phyloP scores from a whole-genome alignment of 2,329 filamentous ascomycete species.

The Fusarium keratoplasticum region DNA sequence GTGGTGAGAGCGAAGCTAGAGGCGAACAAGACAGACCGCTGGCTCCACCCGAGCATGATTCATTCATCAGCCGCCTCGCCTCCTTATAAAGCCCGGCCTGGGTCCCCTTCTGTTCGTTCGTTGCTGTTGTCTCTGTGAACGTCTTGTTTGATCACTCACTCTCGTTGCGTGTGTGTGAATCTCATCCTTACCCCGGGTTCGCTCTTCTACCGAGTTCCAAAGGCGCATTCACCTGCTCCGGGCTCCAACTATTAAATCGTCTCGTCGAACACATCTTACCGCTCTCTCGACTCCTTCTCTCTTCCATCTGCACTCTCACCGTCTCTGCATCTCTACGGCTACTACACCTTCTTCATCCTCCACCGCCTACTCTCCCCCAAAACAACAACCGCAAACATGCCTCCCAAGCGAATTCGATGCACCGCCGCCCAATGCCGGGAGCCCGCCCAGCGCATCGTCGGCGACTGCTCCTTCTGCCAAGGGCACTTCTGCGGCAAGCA shows the following conservation, averaged over 20 bases:
- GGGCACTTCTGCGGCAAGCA: slow-evolving; percentile 97
- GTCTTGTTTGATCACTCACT: slow-evolving; percentile 29
- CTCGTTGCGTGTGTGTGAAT: slow-evolving; percentile 28
- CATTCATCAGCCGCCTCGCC: slow-evolving; percentile 46
- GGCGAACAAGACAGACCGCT: slow-evolving; percentile 42
- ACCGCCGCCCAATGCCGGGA: slow-evolving; percentile 90
- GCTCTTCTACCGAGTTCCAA: slow-evolving; percentile 20
- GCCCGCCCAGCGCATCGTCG: slow-evolving; percentile 90
- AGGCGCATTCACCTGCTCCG: slow-evolving; percentile 28
- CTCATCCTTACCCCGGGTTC: slow-evolving; percentile 5
- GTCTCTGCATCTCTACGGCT: slow-evolving; percentile 25
- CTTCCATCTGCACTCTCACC: slow-evolving; percentile 22
- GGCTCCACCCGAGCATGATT: slow-evolving; percentile 46
- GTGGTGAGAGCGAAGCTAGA: slow-evolving; percentile 38
- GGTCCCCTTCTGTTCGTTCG: slow-evolving; percentile 15
- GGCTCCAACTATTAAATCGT: background rate
- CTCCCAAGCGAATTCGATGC: slow-evolving; percentile 85
- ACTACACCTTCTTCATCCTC: slow-evolving; percentile 10
- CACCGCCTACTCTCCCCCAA: slow-evolving; percentile 1
- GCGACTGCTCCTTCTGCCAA: slow-evolving; percentile 94
- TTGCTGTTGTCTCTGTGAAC: slow-evolving; percentile 9
- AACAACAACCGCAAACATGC: slow-evolving; percentile 58
- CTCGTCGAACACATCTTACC: slow-evolving; percentile 19
- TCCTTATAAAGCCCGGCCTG: slow-evolving; percentile 41
- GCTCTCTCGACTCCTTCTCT: slow-evolving; percentile 12